Percentiles rank a stretch among this genome's conserved stretches.
phyloP scores from a whole-genome alignment of 495 filamentous ascomycete genomes.

The Neurospora sp. region DNA sequence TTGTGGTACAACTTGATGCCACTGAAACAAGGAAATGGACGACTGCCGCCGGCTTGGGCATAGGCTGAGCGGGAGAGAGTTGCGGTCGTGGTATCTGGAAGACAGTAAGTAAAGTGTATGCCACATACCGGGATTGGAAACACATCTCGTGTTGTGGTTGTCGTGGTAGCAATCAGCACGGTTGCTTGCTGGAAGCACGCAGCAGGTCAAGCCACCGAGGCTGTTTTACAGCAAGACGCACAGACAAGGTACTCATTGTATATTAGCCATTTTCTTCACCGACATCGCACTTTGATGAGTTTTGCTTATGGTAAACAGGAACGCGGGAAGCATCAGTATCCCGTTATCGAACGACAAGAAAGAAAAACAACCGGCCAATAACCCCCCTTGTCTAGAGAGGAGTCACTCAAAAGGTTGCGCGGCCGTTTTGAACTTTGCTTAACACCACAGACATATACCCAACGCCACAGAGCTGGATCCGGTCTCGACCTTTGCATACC shows the following conservation, averaged over 20 bases:
- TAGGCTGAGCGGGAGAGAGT: neutral
- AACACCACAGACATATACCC: neutral
- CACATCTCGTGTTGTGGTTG: neutral
- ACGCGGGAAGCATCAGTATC: neutral
- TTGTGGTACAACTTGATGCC: neutral
- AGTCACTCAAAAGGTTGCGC: neutral
- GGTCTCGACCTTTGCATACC: neutral
- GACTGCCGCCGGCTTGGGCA: neutral
- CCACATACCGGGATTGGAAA: neutral
- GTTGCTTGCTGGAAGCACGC: neutral
- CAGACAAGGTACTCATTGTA: neutral
- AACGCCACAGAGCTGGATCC: neutral
- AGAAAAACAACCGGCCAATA: neutral
- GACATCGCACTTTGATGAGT: neutral
- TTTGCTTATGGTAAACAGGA: neutral
- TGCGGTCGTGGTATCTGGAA: neutral
- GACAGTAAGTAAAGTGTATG: neutral
- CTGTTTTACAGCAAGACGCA: neutral
- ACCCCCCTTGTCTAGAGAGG: neutral
- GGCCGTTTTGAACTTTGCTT: neutral
- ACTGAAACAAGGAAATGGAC: neutral
- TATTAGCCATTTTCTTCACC: neutral
- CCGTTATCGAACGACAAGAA: neutral
- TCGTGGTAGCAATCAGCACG: neutral
- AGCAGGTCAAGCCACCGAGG: neutral